These are phyloP conservation scores for Bipolaris gigantea DNA, from an alignment of 2,329 filamentous ascomycete genomes.

Conservation along the genomic window DNA sequence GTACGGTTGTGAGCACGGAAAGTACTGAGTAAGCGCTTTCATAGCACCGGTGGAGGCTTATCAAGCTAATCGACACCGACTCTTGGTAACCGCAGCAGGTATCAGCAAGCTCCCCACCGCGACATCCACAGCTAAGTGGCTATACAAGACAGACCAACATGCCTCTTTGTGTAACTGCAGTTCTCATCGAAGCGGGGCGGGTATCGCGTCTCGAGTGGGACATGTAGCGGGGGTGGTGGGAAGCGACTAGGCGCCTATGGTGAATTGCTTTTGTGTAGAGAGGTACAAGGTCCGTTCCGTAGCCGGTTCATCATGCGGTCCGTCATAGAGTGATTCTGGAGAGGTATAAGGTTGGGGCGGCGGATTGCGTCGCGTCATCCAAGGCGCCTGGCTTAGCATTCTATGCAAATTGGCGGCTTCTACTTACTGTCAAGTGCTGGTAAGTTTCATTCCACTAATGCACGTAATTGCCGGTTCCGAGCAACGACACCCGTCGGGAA, in stretches of 20 bases:
- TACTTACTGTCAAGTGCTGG: constrained; percentile 9
- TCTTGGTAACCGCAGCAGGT: neutral
- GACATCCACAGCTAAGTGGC: neutral
- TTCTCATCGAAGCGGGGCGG: constrained; percentile 2
- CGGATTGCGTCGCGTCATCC: neutral
- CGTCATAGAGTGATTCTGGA: neutral
- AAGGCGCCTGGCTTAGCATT: neutral
- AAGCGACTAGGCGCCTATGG: constrained; percentile 6
- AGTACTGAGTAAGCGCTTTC: neutral
- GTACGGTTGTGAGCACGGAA: neutral
- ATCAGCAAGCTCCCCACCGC: neutral
- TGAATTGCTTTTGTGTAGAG: constrained; percentile 5
- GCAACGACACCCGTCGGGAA: neutral
- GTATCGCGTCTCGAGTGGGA: constrained; percentile 6
- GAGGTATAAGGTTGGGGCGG: constrained; percentile 1
- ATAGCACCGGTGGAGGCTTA: neutral
- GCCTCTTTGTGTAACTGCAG: neutral
- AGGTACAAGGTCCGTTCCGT: constrained; percentile 3
- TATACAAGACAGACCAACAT: neutral
- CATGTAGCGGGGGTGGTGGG: constrained; percentile 4
- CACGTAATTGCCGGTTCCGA: constrained; percentile 2
- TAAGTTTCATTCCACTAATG: neutral
- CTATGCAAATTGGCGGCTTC: neutral
- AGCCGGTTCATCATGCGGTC: constrained; percentile 5
- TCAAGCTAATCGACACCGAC: neutral